phyloP scores from a whole-genome alignment of 2,329 filamentous ascomycete genomes.

The Didymosphaeria variabile region DNA sequence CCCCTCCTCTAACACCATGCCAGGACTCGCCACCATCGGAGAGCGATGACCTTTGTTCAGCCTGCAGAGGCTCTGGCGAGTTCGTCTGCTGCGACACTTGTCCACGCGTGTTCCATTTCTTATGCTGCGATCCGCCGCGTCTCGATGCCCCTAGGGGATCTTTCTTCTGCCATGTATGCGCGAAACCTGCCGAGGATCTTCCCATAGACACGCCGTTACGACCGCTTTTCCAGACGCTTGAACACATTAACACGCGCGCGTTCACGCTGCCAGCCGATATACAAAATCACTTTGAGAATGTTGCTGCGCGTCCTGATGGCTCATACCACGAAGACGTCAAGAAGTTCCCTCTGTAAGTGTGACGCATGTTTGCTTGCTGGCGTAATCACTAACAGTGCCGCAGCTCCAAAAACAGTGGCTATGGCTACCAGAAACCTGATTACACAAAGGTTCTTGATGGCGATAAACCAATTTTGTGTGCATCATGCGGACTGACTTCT shows the following conservation, averaged over 20 bases:
- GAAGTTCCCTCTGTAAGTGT: conserved; percentile 66
- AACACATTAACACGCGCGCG: conserved; percentile 74
- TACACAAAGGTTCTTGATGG: conserved; percentile 71
- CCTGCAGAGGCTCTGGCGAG: conserved; percentile 83
- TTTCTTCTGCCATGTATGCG: conserved; percentile 78
- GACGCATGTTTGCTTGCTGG: conserved; percentile 32
- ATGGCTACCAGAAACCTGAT: conserved; percentile 52
- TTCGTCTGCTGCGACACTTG: conserved; percentile 96
- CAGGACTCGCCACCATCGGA: conserved; percentile 58
- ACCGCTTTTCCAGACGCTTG: conserved; percentile 70
- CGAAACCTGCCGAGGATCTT: conserved; percentile 36
- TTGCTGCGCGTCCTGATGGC: conserved; percentile 78
- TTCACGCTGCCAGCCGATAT: conserved; percentile 75
- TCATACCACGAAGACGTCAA: conserved; percentile 77
- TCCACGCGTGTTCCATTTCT: conserved; percentile 87
- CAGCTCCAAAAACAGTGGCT: conserved; percentile 51
- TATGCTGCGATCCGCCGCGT: conserved; percentile 81
- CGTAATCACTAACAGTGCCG: conserved; percentile 40
- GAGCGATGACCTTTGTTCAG: conserved; percentile 89
- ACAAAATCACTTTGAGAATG: conserved; percentile 80
- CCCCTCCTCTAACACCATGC: conserved; percentile 52
- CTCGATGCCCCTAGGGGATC: conserved; percentile 41
- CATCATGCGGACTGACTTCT: conserved; percentile 74
- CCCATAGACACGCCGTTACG: conserved; percentile 57
- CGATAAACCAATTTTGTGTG: conserved; percentile 81